Evolutionary conservation across 352 stramenopile genomes (phyloP), one percentile per base, ranked within the genome.

Genomic region (Phytophthora fragariaefolia): DNA sequence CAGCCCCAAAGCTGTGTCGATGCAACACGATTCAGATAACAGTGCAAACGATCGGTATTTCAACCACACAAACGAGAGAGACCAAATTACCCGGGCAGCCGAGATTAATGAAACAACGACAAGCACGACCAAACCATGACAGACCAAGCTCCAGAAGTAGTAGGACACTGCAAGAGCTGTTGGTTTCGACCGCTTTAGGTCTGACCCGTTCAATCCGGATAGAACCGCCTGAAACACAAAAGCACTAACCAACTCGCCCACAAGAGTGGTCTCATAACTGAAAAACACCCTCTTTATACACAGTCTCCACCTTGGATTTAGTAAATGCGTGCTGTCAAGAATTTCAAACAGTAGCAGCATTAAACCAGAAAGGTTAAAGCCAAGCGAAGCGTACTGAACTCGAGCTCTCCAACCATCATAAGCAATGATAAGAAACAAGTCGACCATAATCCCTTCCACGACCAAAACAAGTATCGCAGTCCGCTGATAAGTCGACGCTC

Each of bases 261-360:
- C n/a, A n/a, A 62, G 27, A 5, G 52, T 22, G 0, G 52, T 55
- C 18, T 69, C 60, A 32, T 69, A 40, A 40, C 27, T 63, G 17
- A 71, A 58, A 12, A 71, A 28, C 7, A 66, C 13, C 2, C 58
- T 42, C 32, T 56, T 66, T 6, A 60, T 24, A 0, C 22, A 12
- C 4, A 56, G 3, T 4, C 30, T n/a, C 30, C 27, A 32, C 13
- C 36, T 36, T 24, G 48, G 34, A 8, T n/a, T 28, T 3, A 62
- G 43, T 5, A 27, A 40, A 1, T 28, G 45, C 6, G 8, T 56
- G 9, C 18, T 57, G 20, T 66, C 63, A 26, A 66, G 4, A 6
- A 71, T 52, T 49, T 71, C 63, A 42, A 71, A 71, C 13, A 71
- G 22, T 10, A 62, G 26, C 23, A 62, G 58, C 18, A 71, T 18